A percentile compares a stretch with the other conserved stretches of the same genome.
Conservation (phyloP, 225 moss, liverwort and hornwort species). For the Pseudoscleropodium purum region DNA sequence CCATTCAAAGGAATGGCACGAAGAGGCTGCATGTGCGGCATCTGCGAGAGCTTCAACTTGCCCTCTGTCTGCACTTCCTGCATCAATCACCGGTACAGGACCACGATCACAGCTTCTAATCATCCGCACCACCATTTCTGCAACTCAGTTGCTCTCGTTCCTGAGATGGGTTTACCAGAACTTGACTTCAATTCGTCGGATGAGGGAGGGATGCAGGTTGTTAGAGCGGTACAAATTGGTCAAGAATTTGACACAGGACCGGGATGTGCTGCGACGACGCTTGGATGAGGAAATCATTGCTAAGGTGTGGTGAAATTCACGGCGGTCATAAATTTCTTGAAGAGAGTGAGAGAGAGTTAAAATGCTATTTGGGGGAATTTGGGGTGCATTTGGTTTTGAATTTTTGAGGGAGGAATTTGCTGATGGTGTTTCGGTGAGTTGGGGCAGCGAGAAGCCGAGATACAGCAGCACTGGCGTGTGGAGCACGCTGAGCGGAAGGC, state of each 20-base stretch:
- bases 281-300: constrained; percentile 70
- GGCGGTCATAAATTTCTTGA: background rate
- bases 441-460: constrained; percentile 73
- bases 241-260: constrained; percentile 56
- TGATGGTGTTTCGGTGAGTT: background rate
- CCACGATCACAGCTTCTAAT: background rate
- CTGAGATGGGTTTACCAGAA: background rate
- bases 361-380: background rate
- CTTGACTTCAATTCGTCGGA: background rate
- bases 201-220: constrained; percentile 33
- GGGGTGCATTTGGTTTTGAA: background rate
- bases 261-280: constrained; percentile 65
- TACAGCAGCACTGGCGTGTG: constrained; percentile 87
- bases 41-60: constrained; percentile 71
- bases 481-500: constrained; percentile 80
- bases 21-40: constrained; percentile 56
- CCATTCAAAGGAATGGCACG: constrained; percentile 41
- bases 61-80: constrained; percentile 63
- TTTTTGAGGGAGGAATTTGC: background rate
- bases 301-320: constrained; percentile 33
- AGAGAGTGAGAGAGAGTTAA: background rate
- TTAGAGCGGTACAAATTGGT: constrained; percentile 62
- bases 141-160: background rate
- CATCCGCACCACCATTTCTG: background rate
- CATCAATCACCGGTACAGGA: constrained; percentile 66